These are phyloP conservation scores for Ramaria rubella DNA, from an alignment of 768 basidiomycete genomes.

Conservation along the genomic window DNA sequence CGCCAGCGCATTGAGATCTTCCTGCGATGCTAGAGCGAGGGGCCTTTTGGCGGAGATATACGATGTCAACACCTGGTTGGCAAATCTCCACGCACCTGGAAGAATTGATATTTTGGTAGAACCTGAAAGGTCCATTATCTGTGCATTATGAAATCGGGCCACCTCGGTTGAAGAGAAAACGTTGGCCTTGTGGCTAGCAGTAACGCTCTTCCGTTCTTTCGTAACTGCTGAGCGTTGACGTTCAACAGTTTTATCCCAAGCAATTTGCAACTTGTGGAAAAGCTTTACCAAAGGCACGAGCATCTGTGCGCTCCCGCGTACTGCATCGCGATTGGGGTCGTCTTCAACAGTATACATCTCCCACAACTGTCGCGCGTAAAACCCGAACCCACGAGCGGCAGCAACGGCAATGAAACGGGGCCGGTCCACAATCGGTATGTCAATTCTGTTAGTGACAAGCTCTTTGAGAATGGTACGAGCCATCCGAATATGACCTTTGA, in stretches of 20 bases:
- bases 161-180: background rate
- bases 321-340: constrained; percentile 31
- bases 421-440: constrained; percentile 40
- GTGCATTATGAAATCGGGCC: background rate
- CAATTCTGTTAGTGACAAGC: constrained; percentile 38
- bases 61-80: constrained; percentile 36
- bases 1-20: constrained; percentile 51
- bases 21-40: constrained; percentile 40
- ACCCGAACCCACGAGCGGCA: constrained; percentile 43
- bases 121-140: background rate
- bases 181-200: background rate
- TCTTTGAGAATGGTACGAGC: constrained; percentile 39
- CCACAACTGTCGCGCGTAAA: constrained; percentile 49
- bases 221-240: background rate
- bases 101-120: constrained; percentile 4
- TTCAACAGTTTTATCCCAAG: constrained; percentile 2
- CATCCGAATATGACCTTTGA: constrained; percentile 15
- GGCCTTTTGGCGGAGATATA: constrained; percentile 42
- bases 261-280: constrained; percentile 25
- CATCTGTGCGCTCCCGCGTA: constrained; percentile 39
- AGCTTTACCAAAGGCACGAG: constrained; percentile 48
- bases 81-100: constrained; percentile 23
- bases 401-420: constrained; percentile 41
- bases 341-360: constrained; percentile 39
- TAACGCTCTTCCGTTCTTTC: background rate